Percentiles rank a stretch among this genome's conserved stretches.
phyloP scores from a whole-genome alignment of 2,329 filamentous ascomycete species.

The Zymoseptoria brevis region DNA sequence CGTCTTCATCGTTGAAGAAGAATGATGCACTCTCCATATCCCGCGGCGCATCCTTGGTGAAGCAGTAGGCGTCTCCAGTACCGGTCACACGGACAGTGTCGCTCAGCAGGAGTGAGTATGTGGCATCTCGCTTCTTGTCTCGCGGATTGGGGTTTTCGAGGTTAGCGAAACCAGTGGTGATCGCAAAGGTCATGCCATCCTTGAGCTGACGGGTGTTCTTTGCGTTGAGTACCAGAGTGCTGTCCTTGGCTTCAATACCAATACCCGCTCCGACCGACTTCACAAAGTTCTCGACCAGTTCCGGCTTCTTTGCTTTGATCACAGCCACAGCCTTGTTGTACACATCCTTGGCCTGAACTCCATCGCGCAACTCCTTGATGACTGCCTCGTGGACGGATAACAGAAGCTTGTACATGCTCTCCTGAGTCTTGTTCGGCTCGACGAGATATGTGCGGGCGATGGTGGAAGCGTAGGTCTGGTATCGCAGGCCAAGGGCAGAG shows the following conservation, averaged over 20 bases:
- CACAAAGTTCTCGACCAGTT: slow-evolving; percentile 88
- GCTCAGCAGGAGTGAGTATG: slow-evolving; percentile 81
- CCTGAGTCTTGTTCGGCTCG: slow-evolving; percentile 92
- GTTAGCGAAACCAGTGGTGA: slow-evolving; percentile 84
- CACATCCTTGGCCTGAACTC: slow-evolving; percentile 77
- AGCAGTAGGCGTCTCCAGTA: slow-evolving; percentile 71
- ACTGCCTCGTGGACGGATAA: slow-evolving; percentile 79
- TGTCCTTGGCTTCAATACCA: slow-evolving; percentile 83
- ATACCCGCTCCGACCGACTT: slow-evolving; percentile 90
- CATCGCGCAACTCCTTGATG: slow-evolving; percentile 83
- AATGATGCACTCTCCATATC: slow-evolving; percentile 93
- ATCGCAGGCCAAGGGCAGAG: slow-evolving; percentile 81
- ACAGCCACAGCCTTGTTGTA: slow-evolving; percentile 78
- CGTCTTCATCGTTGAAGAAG: slow-evolving; percentile 96
- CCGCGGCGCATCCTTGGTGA: slow-evolving; percentile 85
- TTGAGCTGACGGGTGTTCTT: slow-evolving; percentile 80
- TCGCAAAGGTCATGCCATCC: slow-evolving; percentile 92
- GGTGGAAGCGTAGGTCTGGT: slow-evolving; percentile 90
- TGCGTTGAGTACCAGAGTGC: slow-evolving; percentile 71
- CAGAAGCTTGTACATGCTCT: slow-evolving; percentile 86
- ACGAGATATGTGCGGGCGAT: slow-evolving; percentile 93
- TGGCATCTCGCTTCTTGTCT: slow-evolving; percentile 73
- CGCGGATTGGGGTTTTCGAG: slow-evolving; percentile 79
- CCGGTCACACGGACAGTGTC: slow-evolving; percentile 79
- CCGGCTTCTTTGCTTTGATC: slow-evolving; percentile 84